Evolutionary conservation across 805 yeast species (phyloP), one percentile per base, ranked within the genome.

Genomic region (Lipomyces starkeyi): DNA sequence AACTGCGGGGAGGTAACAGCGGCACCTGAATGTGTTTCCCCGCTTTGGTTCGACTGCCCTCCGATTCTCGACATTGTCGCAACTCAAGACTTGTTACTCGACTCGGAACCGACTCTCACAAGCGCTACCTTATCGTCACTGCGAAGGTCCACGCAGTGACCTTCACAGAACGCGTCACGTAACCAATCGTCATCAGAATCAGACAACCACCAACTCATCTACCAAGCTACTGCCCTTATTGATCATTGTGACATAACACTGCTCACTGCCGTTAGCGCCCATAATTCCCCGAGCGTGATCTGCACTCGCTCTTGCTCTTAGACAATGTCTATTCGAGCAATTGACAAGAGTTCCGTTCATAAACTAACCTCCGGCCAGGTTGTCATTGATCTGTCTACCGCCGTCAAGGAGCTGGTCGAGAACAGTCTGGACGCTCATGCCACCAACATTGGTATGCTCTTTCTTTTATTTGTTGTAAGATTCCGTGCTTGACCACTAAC

Each of bases 281-380:
- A 7, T 55, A 27, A 14, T 20, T 32, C n/a, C 6, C 56, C 43
- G 58, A 55, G 37, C 37, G 58, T 29, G 58, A 55, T 55, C 34
- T 17, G 37, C 37, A 17, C 20, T 54, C 35, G 58, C 22, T n/a
- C n/a, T 17, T 14, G 20, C 49, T 14, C 47, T 40, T 17, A 13
- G 47, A n/a, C 52, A 14, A 62, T 55, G 61, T 62, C 63, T 27
- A 80, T 80, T 68, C 73, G 74, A 43, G 80, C 81, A 4, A 85
- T 88, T 34, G 81, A 80, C 47, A 71, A 71, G 0, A 73, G 74
- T 9, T 97, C 93, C 72, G 83, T 93, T 6, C 91, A 90, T 71
- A 82, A 84, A 67, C 86, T 94, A 66, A 92, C 97, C 0, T 91
- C 98, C 0, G 97, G 97, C 0, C 99, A 95, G 77, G 98, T 95